Evolutionary conservation across 495 filamentous ascomycete species (phyloP).

Genomic region (Sphaerosporella brunnea): DNA sequence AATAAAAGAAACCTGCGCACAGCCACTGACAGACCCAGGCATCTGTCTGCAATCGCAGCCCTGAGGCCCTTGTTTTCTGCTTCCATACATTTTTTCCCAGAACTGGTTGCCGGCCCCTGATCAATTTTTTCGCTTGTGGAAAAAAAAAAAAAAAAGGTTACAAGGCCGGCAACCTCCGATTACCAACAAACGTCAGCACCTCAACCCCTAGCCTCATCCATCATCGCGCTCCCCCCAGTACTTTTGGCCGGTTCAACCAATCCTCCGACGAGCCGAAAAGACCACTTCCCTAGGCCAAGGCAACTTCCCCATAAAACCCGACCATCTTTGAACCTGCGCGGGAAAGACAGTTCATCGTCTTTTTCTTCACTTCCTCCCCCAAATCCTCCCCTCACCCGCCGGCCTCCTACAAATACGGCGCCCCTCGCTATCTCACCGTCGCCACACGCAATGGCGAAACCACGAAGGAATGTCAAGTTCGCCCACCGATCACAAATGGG

Average conservation of each 20-base stretch:
- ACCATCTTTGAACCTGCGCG: too few relatives aligned
- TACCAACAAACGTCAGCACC: constrained; percentile 1
- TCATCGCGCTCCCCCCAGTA: background rate
- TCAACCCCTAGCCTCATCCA: background rate
- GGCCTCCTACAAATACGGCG: background rate
- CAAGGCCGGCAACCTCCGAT: background rate
- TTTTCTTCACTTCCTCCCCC: background rate
- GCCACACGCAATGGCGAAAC: constrained; percentile 45
- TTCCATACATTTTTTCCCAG: too few relatives aligned
- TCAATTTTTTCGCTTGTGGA: too few relatives aligned
- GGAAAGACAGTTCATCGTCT: too few relatives aligned
- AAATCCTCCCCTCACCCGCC: background rate
- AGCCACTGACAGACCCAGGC: too few relatives aligned
- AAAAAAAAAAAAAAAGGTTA: background rate
- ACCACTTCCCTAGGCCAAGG: background rate
- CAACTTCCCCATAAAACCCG: background rate
- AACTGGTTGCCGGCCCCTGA: too few relatives aligned
- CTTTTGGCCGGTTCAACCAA: background rate
- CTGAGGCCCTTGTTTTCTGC: too few relatives aligned
- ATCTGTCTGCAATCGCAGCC: too few relatives aligned
- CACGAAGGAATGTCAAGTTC: constrained; percentile 71
- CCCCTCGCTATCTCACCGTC: background rate
- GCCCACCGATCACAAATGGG: constrained; percentile 35
- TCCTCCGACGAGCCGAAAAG: background rate
- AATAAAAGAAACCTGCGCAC: too few relatives aligned